Evolutionary conservation across 192 early-diverging fungal species (phyloP).

Genomic region (Allomyces macrogynus): DNA sequence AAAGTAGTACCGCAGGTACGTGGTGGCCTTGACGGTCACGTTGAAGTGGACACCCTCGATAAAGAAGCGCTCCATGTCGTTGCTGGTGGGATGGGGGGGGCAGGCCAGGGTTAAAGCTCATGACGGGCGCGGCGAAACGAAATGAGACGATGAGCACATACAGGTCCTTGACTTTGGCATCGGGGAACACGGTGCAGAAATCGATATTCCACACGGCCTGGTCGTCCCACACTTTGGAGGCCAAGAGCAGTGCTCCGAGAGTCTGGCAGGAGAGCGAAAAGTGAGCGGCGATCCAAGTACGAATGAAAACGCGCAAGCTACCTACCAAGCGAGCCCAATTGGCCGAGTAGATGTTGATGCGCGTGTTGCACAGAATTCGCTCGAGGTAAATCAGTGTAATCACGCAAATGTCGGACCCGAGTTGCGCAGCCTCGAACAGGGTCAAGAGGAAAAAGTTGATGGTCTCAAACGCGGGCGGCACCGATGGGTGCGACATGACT

Average conservation of each 20-base stretch:
- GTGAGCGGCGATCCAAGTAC: too few species aligned
- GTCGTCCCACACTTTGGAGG: conserved; percentile 74
- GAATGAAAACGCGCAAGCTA: too few species aligned
- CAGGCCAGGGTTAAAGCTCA: too few species aligned
- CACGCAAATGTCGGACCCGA: conserved; percentile 36
- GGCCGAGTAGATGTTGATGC: conserved; percentile 28
- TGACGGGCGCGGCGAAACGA: too few species aligned
- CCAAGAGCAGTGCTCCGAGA: conserved; percentile 44
- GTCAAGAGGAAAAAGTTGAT: conserved; percentile 41
- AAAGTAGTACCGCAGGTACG: conserved; percentile 44
- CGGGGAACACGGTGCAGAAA: conserved; percentile 56
- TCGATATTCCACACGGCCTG: conserved; percentile 68
- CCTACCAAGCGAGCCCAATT: conserved; percentile 22
- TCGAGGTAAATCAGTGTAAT: conserved; percentile 48
- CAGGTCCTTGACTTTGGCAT: conserved; percentile 32
- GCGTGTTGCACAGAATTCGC: conserved; percentile 39
- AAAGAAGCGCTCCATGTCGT: conserved; percentile 42
- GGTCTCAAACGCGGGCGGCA: conserved; percentile 18
- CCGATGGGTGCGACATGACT: conserved; percentile 3
- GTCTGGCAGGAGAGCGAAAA: conserved; percentile 4
- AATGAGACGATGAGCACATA: too few species aligned
- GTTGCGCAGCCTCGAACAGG: conserved; percentile 41
- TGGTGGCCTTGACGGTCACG: conserved; percentile 40
- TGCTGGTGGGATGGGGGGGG: conserved; percentile 17
- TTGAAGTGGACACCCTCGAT: conserved; percentile 39